Percentiles rank a stretch among this genome's conserved stretches.
These are phyloP conservation scores for Amanita phalloides DNA, from an alignment of 768 basidiomycete genomes.

Conservation along the genomic window DNA sequence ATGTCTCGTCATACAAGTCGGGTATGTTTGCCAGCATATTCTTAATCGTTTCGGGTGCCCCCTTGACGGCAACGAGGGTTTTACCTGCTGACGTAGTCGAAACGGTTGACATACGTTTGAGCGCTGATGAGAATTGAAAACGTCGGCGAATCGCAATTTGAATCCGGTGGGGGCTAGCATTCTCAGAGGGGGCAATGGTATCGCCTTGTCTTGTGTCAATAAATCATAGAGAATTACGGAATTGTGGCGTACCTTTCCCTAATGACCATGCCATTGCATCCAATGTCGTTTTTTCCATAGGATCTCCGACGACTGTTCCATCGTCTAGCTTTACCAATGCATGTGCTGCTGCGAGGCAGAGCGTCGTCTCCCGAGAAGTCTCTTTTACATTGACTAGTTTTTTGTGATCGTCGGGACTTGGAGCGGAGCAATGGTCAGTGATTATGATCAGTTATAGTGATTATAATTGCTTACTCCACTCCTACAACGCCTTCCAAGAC, in stretches of 20 bases:
- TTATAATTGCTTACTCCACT: constrained; percentile 55
- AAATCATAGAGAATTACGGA: constrained; percentile 5
- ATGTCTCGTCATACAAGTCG: constrained; percentile 81
- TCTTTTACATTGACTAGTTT: constrained; percentile 75
- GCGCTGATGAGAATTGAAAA: constrained; percentile 95
- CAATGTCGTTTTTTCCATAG: constrained; percentile 97
- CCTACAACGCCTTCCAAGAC: constrained; percentile 93
- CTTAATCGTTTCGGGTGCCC: constrained; percentile 95
- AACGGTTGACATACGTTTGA: constrained; percentile 96
- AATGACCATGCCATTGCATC: constrained; percentile 88
- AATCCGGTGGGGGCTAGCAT: constrained; percentile 43
- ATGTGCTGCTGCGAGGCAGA: constrained; percentile 89
- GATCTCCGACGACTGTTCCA: constrained; percentile 90
- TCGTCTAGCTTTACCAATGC: constrained; percentile 92
- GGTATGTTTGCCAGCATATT: constrained; percentile 72
- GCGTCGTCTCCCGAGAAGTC: constrained; percentile 64
- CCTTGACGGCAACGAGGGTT: constrained; percentile 74
- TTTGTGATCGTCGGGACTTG: constrained; percentile 45
- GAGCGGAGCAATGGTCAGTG: constrained; percentile 2
- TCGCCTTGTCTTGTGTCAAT: constrained; percentile 41
- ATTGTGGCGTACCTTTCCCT: constrained; percentile 37
- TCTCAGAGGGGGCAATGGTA: constrained; percentile 47
- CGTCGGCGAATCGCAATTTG: constrained; percentile 74
- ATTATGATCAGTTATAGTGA: constrained; percentile 2
- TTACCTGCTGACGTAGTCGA: constrained; percentile 51